These are phyloP conservation scores for Wickerhamomyces canadensis DNA, from an alignment of 805 yeast species.

Conservation along the genomic window DNA sequence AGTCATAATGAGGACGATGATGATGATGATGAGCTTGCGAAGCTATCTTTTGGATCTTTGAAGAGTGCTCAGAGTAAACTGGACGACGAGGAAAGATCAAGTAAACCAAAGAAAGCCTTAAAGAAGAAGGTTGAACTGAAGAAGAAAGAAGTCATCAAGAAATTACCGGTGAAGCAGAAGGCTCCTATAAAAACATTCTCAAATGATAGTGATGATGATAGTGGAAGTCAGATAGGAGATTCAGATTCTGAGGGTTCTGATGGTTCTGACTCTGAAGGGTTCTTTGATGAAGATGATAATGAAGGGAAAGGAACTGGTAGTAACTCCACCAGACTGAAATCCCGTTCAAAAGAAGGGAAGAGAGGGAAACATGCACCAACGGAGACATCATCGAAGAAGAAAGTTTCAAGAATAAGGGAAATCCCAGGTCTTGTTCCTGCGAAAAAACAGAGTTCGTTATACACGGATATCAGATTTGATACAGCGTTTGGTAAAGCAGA, in stretches of 20 bases:
- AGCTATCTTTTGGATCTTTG: constrained; percentile 61
- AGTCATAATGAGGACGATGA: constrained; percentile 16
- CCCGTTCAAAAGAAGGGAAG: constrained; percentile 31
- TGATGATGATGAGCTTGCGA: constrained; percentile 36
- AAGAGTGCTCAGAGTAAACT: constrained; percentile 50
- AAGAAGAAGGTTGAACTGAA: not conserved
- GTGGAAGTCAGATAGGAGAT: constrained; percentile 16
- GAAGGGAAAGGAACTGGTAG: too few species aligned
- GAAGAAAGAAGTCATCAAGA: not conserved
- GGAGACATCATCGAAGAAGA: constrained; percentile 68
- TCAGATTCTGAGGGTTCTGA: too few species aligned
- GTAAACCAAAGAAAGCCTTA: constrained; percentile 4
- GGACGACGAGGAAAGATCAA: constrained; percentile 15
- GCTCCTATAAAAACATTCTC: constrained; percentile 14
- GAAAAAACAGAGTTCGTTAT: constrained; percentile 35
- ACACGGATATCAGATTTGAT: constrained; percentile 86
- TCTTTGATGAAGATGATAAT: constrained; percentile 33
- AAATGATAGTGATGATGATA: constrained; percentile 6
- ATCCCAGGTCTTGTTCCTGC: constrained; percentile 59
- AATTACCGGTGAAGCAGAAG: constrained; percentile 2
- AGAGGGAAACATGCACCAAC: constrained; percentile 79
- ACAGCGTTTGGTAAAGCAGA: constrained; percentile 85
- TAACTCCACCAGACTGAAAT: too few species aligned
- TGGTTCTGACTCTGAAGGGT: constrained; percentile 20
- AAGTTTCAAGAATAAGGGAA: constrained; percentile 64